Conservation (phyloP, 257 asterid species). For the Mentha longifolia region DNA sequence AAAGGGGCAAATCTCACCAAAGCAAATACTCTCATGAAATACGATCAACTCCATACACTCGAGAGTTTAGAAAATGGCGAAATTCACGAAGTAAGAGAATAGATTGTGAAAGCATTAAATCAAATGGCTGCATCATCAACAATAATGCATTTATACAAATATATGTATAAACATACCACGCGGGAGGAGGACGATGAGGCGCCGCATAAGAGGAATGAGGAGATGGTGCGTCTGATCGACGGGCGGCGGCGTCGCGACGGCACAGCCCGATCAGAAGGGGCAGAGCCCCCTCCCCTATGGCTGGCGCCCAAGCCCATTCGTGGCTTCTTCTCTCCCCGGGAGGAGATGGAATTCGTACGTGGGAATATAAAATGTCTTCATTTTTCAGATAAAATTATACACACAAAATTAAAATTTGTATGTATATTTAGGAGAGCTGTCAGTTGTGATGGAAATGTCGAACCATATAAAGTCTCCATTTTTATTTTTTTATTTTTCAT, state of each 20-base stretch:
- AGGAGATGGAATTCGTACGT: conserved; percentile 7
- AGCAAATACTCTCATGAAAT: neutral
- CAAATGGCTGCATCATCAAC: neutral
- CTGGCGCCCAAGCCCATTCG: conserved; percentile 44
- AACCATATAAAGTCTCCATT: neutral
- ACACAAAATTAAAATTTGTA: neutral
- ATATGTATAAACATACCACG: neutral
- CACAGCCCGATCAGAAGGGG: conserved; percentile 30
- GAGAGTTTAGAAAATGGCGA: neutral
- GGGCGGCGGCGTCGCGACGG: conserved; percentile 36
- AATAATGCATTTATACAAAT: neutral
- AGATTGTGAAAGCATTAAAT: neutral
- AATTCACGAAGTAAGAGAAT: neutral
- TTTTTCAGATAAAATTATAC: neutral
- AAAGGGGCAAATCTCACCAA: neutral
- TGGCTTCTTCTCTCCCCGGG: conserved; percentile 24
- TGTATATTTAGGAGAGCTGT: neutral
- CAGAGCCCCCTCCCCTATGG: conserved; percentile 34
- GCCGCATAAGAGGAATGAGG: conserved; percentile 47
- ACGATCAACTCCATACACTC: conserved; percentile 20
- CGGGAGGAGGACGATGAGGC: conserved; percentile 38
- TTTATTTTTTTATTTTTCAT: neutral
- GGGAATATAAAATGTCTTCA: neutral
- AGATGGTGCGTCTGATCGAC: conserved; percentile 35
- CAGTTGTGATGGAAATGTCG: neutral